phyloP scores from a whole-genome alignment of 2,329 filamentous ascomycete species.

The Penicillium sp. region DNA sequence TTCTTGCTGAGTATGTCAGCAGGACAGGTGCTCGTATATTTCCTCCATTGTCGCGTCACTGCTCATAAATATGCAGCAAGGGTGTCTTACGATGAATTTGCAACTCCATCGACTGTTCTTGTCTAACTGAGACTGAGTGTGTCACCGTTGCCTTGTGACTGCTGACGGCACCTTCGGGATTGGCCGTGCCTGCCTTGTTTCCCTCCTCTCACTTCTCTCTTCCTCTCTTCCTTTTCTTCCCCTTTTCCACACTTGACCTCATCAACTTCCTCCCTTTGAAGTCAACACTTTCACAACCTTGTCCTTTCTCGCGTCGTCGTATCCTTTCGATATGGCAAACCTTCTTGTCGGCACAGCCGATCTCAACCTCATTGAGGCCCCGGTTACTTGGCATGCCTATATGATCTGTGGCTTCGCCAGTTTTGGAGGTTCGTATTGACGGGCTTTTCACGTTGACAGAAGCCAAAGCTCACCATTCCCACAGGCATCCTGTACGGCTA shows the following conservation, averaged over 20 bases:
- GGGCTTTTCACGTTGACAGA: conserved; percentile 38
- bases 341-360: conserved; percentile 46
- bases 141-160: conserved; percentile 17
- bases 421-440: conserved; percentile 56
- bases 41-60: too few relatives aligned
- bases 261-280: neutral
- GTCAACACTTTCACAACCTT: neutral
- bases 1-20: too few relatives aligned
- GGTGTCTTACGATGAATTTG: too few relatives aligned
- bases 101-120: too few relatives aligned
- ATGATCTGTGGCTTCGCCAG: conserved; percentile 71
- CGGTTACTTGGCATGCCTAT: conserved; percentile 71
- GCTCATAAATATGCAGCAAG: too few relatives aligned
- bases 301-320: neutral
- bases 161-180: conserved; percentile 18
- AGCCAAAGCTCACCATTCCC: neutral
- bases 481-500: conserved; percentile 40
- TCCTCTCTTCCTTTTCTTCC: neutral
- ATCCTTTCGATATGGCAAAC: conserved; percentile 13
- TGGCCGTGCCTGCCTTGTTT: neutral
- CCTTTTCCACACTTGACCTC: neutral
- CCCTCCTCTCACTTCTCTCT: neutral
- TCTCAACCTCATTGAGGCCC: conserved; percentile 67
- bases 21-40: too few relatives aligned
- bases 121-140: conserved; percentile 9